phyloP scores from a whole-genome alignment of 331 rosid genomes.

The Phaseolus coccineus region DNA sequence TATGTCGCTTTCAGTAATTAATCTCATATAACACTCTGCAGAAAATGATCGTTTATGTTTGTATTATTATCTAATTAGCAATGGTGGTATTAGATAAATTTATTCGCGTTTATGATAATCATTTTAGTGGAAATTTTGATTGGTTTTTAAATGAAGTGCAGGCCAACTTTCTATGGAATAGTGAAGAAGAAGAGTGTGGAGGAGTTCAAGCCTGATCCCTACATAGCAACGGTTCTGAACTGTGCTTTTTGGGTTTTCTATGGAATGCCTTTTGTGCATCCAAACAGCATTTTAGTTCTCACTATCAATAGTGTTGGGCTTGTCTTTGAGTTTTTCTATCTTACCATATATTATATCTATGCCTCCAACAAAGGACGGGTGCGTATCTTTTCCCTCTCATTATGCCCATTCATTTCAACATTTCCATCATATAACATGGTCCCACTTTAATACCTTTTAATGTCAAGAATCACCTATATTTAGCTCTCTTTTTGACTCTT shows the following conservation, averaged over 20 bases:
- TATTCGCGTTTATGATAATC: no score
- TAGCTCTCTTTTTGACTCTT: neutral
- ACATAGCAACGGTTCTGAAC: constrained; percentile 64
- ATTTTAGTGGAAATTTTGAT: no score
- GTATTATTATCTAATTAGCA: no score
- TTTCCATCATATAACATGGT: neutral
- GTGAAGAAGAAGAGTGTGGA: constrained; percentile 64
- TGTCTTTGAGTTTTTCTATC: constrained; percentile 52
- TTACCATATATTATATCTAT: constrained; percentile 54
- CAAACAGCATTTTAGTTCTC: constrained; percentile 62
- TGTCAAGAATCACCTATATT: neutral
- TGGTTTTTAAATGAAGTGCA: constrained; percentile 33
- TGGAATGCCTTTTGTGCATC: constrained; percentile 78
- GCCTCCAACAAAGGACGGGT: constrained; percentile 61
- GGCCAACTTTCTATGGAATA: constrained; percentile 68
- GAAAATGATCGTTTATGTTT: no score
- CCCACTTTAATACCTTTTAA: neutral
- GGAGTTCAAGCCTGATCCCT: constrained; percentile 68
- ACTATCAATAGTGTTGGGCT: constrained; percentile 66
- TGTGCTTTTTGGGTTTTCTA: constrained; percentile 76
- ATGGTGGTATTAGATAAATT: no score
- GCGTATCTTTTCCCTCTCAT: neutral
- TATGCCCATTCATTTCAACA: neutral
- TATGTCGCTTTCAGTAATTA: neutral
- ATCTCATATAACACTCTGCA: no score